Percentiles rank a stretch among this genome's conserved stretches.
These are phyloP conservation scores for Camellia japonica DNA, from an alignment of 148 eudicot genomes.

Conservation along the genomic window DNA sequence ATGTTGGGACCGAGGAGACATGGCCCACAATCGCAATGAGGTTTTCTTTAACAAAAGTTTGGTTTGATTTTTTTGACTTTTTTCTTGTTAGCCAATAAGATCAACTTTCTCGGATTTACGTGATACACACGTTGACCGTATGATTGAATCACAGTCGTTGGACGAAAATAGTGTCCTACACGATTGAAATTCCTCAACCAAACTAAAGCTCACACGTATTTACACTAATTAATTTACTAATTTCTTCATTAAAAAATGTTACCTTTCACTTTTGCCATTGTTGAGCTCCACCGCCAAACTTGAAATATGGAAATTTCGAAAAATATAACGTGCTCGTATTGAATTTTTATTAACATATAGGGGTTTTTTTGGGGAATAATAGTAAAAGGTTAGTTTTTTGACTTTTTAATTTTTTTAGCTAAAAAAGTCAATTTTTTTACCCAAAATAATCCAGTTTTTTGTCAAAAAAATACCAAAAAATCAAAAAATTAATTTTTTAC, in stretches of 20 bases:
- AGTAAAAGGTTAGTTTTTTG: no score
- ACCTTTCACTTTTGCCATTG: no score
- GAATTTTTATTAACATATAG: no score
- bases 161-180: background rate
- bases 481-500: no score
- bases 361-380: no score
- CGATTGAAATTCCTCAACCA: background rate
- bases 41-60: background rate
- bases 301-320: background rate
- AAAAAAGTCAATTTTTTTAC: no score
- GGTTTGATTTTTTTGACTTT: background rate
- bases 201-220: background rate
- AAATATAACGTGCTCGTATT: no score
- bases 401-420: no score
- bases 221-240: background rate
- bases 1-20: constrained; percentile 16
- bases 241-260: no score
- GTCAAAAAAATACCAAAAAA: no score
- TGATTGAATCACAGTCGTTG: background rate
- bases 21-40: constrained; percentile 5
- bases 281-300: no score
- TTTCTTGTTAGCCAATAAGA: background rate
- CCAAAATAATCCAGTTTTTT: no score
- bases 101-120: background rate
- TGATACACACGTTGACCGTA: background rate